Evolutionary conservation across 83 land plant genomes (phyloP), one percentile per base, ranked within the genome.

Genomic region (Diphasiastrum complanatum): DNA sequence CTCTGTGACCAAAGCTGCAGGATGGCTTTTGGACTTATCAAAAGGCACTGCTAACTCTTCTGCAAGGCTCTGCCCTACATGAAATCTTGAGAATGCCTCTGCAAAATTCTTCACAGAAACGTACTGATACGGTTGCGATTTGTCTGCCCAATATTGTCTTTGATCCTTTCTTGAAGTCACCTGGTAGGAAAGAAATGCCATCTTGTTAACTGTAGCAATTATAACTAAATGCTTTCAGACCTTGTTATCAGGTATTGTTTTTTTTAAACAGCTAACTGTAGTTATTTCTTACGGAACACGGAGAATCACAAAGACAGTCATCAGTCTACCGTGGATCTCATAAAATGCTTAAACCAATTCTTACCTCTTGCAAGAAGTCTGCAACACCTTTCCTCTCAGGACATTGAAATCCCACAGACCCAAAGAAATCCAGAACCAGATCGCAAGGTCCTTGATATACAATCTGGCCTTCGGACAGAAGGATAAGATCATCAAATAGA

Each of bases 91-190:
- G 26, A 51, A 64, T 12, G 67, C 67, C 18, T 25, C 43, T 19
- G 67, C 38, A n/a, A 64, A 64, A 33, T 64, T 60, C 0, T 33
- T 51, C 6, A 51, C 58, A 3, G 67, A 52, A 35, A 64, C 43
- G 18, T 64, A 64, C 31, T 24, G 52, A 53, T 64, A 64, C 4
- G 67, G 67, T 16, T 64, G 58, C 23, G 49, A 31, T 64, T 29
- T 52, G 20, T 40, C 23, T 5, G 60, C 63, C 67, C 63, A 64
- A 51, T 64, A 64, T 6, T 53, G 63, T 2, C 33, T 30, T 45
- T 64, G 67, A 51, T 64, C 67, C 33, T 64, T 64, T 35, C 67
- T 64, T 5, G 67, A 64, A 25, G 59, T 22, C 23, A 5, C n/a
- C n/a, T n/a, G n/a, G n/a, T n/a, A n/a, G n/a, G n/a, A n/a, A n/a